Evolutionary conservation across 352 stramenopile genomes (phyloP), one percentile per base, ranked within the genome.

Genomic region (Pythium apleroticum): DNA sequence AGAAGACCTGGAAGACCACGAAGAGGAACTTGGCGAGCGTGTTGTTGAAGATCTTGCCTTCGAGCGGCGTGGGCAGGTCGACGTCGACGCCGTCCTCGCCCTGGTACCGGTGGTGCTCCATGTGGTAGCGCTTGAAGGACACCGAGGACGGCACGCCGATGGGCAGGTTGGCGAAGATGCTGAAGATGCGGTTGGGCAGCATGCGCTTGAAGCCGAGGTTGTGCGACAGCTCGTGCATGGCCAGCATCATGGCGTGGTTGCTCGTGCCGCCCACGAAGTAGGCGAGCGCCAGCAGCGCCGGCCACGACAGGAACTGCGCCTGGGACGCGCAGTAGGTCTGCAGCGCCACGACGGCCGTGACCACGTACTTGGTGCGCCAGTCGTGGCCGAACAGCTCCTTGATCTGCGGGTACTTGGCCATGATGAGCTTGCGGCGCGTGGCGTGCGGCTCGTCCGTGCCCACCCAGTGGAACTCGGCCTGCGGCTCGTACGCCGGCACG

Each of bases 111-210:
- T 99, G 97, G 84, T 99, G 97, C 66, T 98, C 95, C 73, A 98
- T 90, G 77, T 99, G 97, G 79, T 99, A 99, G 12, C 93, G 77
- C 78, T 98, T 98, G 77, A 99, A 99, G 25, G 91, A 89, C 53
- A 96, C 83, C 19, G 91, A 80, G 2, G 90, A 93, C 0, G 97
- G 96, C 43, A 99, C 81, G 15, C 85, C 89, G 25, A 99, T 84
- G 5, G 95, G 91, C 53, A 98, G 72, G 75, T 99, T 99, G 10
- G 93, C 89, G 37, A 99, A 68, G 60, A 99, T 93, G 19, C 79
- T 88, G 14, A 98, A 75, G 20, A 97, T 54, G 57, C 89, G 80
- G 78, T 99, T 99, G 66, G 86, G 73, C 20, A 91, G 43, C 1
- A 91, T 80, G 49, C 81, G 91, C 73, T 98, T 97, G 71, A 97